These are phyloP conservation scores for Hydnum rufescens DNA, from an alignment of 768 basidiomycete genomes.

Conservation along the genomic window DNA sequence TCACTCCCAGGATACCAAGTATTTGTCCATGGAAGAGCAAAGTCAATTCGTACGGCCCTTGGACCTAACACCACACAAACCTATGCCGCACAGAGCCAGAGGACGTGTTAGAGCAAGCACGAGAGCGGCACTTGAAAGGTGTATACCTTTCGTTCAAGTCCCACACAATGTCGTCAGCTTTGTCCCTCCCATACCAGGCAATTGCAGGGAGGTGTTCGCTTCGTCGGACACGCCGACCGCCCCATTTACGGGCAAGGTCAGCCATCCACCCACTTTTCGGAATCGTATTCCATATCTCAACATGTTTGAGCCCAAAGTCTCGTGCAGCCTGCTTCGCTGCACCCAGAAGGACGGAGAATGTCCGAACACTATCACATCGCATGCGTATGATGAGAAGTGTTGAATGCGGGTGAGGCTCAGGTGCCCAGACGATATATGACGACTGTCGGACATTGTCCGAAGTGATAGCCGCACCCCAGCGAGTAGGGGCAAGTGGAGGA, in stretches of 20 bases:
- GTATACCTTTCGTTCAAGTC: slow-evolving; percentile 1
- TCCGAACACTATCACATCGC: slow-evolving; percentile 14
- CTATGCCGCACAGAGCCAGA: too few relatives aligned
- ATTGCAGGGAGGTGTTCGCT: slow-evolving; percentile 25
- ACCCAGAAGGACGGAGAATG: slow-evolving; percentile 21
- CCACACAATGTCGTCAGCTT: not conserved
- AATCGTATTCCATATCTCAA: slow-evolving; percentile 29
- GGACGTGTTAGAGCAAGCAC: too few relatives aligned
- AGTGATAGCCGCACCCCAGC: not conserved
- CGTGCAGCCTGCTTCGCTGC: slow-evolving; percentile 21
- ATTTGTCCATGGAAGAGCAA: too few relatives aligned
- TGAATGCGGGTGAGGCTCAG: slow-evolving; percentile 1
- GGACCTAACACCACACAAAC: not conserved
- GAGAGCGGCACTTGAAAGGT: too few relatives aligned
- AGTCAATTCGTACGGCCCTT: too few relatives aligned
- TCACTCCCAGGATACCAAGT: too few relatives aligned
- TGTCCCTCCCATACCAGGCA: slow-evolving; percentile 28
- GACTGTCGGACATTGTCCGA: not conserved
- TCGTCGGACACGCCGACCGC: slow-evolving; percentile 11
- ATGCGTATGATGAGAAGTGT: slow-evolving; percentile 29
- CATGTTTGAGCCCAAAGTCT: slow-evolving; percentile 17
- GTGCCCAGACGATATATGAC: not conserved
- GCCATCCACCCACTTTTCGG: slow-evolving; percentile 12
- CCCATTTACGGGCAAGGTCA: slow-evolving; percentile 18
- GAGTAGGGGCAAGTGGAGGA: not conserved